A percentile compares a stretch with the other conserved stretches of the same genome.
phyloP scores from a whole-genome alignment of 2,329 filamentous ascomycete genomes.

The Fusarium brachygibbosum region DNA sequence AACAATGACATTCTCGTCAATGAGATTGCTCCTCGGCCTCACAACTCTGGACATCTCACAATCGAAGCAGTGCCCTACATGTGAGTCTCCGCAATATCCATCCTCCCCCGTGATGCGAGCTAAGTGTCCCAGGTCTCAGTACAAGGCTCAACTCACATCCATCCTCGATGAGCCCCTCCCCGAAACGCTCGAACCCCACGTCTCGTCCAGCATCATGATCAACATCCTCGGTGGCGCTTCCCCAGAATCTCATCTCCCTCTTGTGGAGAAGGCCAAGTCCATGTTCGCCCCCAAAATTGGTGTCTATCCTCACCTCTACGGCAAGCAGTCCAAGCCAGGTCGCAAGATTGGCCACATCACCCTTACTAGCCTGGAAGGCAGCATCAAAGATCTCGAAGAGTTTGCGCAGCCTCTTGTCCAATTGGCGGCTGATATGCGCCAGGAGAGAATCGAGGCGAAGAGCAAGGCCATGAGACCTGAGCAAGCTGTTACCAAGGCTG shows the following conservation, averaged over 20 bases:
- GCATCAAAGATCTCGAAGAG: conserved; percentile 66
- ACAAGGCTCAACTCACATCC: conserved; percentile 87
- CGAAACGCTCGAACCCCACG: conserved; percentile 69
- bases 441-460: conserved; percentile 63
- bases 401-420: conserved; percentile 77
- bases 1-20: conserved; percentile 82
- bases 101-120: rapidly evolving
- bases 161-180: conserved; percentile 77
- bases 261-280: conserved; percentile 62
- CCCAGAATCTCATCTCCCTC: conserved; percentile 70
- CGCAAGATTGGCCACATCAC: conserved; percentile 98
- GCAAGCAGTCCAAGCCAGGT: conserved; percentile 87
- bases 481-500: conserved; percentile 27
- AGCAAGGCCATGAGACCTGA: conserved; percentile 55
- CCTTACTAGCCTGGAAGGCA: conserved; percentile 76
- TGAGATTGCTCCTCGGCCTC: conserved; percentile 83
- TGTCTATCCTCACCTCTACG: conserved; percentile 85
- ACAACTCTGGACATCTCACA: conserved; percentile 95
- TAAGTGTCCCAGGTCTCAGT: conserved; percentile 73
- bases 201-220: conserved; percentile 78
- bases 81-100: conserved; percentile 8
- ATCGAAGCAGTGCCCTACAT: conserved; percentile 89
- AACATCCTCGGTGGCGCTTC: conserved; percentile 81
- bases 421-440: conserved; percentile 70
- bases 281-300: conserved; percentile 62